Percentiles rank a stretch among this genome's conserved stretches.
These are phyloP conservation scores for Lachnellula occidentalis DNA, from an alignment of 2,329 filamentous ascomycete species.

Conservation along the genomic window DNA sequence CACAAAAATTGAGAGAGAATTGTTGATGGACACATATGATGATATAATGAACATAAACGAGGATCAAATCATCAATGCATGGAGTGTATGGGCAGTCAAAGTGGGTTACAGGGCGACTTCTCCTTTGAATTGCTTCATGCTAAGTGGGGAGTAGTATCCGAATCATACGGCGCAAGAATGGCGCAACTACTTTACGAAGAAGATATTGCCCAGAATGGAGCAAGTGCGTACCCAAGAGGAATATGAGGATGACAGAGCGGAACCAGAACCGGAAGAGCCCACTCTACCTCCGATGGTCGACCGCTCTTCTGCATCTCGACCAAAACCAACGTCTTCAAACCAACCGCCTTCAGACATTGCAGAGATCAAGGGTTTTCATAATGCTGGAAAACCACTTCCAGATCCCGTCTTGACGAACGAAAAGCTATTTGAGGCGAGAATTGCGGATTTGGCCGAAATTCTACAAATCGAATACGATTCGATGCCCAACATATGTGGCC, in stretches of 20 bases:
- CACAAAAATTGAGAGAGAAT: conserved; percentile 21
- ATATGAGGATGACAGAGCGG: not conserved
- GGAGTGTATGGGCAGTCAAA: conserved; percentile 22
- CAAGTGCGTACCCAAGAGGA: not conserved
- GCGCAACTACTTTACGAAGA: conserved; percentile 26
- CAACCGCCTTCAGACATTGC: not conserved
- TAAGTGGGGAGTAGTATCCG: conserved; percentile 19
- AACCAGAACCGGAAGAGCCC: not conserved
- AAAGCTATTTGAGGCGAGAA: conserved; percentile 15
- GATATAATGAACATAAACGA: conserved; percentile 22
- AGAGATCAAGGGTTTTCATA: conserved; percentile 14
- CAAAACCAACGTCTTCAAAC: not conserved
- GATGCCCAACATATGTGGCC: conserved; percentile 20
- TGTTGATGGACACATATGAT: conserved; percentile 16
- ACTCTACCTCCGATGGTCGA: not conserved
- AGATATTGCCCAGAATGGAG: conserved; percentile 14
- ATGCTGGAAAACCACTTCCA: not conserved
- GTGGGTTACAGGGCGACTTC: conserved; percentile 11
- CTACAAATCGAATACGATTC: conserved; percentile 17
- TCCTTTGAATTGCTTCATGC: not conserved
- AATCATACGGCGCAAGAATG: conserved; percentile 30
- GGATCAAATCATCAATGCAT: conserved; percentile 23
- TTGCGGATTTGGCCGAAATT: conserved; percentile 11
- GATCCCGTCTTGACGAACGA: conserved; percentile 13
- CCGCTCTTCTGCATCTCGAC: not conserved